phyloP scores from a whole-genome alignment of 2,329 filamentous ascomycete species.

The Pseudogymnoascus sp. region DNA sequence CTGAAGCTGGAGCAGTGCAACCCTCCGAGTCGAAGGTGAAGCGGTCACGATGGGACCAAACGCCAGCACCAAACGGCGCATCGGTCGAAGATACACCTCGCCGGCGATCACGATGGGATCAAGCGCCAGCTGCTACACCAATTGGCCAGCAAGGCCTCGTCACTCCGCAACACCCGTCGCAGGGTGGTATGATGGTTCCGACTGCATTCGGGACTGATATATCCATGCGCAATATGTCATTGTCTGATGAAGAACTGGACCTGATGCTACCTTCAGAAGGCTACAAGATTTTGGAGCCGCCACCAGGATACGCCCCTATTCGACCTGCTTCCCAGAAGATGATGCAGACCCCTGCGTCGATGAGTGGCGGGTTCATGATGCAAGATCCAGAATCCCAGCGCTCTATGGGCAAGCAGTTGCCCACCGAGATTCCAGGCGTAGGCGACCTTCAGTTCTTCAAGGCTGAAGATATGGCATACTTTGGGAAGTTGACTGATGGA shows the following conservation, averaged over 20 bases:
- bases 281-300: constrained; percentile 84
- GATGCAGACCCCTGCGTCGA: constrained; percentile 61
- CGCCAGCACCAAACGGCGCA: constrained; percentile 46
- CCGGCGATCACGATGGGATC: constrained; percentile 84
- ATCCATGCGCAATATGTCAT: constrained; percentile 65
- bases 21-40: constrained; percentile 47
- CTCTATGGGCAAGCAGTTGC: constrained; percentile 78
- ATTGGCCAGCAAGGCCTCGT: constrained; percentile 65
- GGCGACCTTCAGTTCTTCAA: constrained; percentile 98
- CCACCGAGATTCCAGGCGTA: constrained; percentile 91
- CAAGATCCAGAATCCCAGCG: constrained; percentile 84
- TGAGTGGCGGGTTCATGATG: constrained; percentile 83
- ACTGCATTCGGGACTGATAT: constrained; percentile 75
- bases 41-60: constrained; percentile 81
- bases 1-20: constrained; percentile 42
- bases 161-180: constrained; percentile 68
- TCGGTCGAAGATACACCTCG: constrained; percentile 52
- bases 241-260: constrained; percentile 92
- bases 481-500: constrained; percentile 92
- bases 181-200: constrained; percentile 42
- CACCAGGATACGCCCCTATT: constrained; percentile 82
- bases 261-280: constrained; percentile 83
- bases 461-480: constrained; percentile 96
- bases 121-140: constrained; percentile 74
- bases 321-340: constrained; percentile 68